Percentiles rank a stretch among this genome's conserved stretches.
Conservation (phyloP, 768 basidiomycete species). For the Phallus indusiatus region DNA sequence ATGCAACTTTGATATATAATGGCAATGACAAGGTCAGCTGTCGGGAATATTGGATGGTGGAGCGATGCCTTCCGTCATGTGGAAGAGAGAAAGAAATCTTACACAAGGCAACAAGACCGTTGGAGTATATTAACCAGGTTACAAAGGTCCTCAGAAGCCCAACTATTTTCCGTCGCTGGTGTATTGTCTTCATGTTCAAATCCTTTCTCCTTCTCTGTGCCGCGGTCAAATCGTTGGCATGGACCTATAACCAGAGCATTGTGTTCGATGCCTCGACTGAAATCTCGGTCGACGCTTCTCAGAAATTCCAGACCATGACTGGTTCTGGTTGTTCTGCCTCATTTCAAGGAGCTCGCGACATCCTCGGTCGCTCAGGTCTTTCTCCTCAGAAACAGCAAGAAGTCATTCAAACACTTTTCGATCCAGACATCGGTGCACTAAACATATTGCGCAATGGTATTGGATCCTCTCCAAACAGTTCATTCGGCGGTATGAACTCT, state of each 20-base stretch:
- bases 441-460: slow-evolving; percentile 10
- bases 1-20: too few relatives aligned
- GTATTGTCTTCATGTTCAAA: not conserved
- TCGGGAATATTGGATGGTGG: too few relatives aligned
- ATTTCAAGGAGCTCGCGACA: not conserved
- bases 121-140: too few relatives aligned
- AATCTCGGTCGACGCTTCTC: not conserved
- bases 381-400: not conserved
- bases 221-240: not conserved
- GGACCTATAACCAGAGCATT: not conserved
- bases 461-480: not conserved
- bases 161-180: not conserved
- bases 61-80: too few relatives aligned
- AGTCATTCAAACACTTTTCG: slow-evolving; percentile 8
- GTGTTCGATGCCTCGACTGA: not conserved
- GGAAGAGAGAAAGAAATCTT: too few relatives aligned
- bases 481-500: not conserved
- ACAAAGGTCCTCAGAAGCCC: too few relatives aligned
- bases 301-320: not conserved
- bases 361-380: not conserved
- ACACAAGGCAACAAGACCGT: too few relatives aligned
- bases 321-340: not conserved
- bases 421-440: not conserved
- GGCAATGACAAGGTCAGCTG: too few relatives aligned
- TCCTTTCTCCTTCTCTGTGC: not conserved